Base-by-base conservation (phyloP, 305 asterid genomes). In the Solanum hybrid region DNA sequence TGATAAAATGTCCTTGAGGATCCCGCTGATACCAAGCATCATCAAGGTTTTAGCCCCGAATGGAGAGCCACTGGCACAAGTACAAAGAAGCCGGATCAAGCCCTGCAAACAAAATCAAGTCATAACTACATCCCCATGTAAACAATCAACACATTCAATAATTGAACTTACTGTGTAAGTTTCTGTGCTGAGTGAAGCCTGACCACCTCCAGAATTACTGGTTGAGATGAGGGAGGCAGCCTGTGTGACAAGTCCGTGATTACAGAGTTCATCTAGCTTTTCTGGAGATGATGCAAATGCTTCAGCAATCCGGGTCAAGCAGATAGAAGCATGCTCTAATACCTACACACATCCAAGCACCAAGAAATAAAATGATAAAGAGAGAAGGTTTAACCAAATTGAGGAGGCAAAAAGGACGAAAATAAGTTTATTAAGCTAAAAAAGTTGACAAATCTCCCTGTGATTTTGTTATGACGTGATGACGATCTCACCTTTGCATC, bases 301-400 rank as follows among this genome's bases (percentile, higher is more conserved):
- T 94, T 98, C 99, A 7, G 99, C 98, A 91, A 98, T 98, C 91
- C 99, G 95, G 1, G 99, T 97, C 95, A 98, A 92, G 93, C 99
- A 97, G 89, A 98, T 94, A 76, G 99, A 98, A 89, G 99, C 99
- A 92, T 96, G 96, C 90, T 98, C 99, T 84, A 97, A 93, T 91
- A 98, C 99, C 99, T 97, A 91, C 85, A 87, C 87, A 29, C 17
- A 84, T 51, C 41, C 88, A 84, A 84, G 88, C 37, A 51, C 76
- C 41, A 76, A 37, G 72, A 77, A 87, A 38, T 27, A 72, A 72
- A 81, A 88, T 51, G 57, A 36, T 80, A 83, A 32, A 17, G 80
- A 61, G 38, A 79, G 89, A 70, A 80, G 65, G 20, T 70, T 29
- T 84, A 83, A 83, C 29, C 37, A 83, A 83, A 83, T 83, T 83